Percentiles rank a stretch among this genome's conserved stretches.
These are phyloP conservation scores for Fusarium graminum DNA, from an alignment of 2,329 filamentous ascomycete genomes.

Conservation along the genomic window DNA sequence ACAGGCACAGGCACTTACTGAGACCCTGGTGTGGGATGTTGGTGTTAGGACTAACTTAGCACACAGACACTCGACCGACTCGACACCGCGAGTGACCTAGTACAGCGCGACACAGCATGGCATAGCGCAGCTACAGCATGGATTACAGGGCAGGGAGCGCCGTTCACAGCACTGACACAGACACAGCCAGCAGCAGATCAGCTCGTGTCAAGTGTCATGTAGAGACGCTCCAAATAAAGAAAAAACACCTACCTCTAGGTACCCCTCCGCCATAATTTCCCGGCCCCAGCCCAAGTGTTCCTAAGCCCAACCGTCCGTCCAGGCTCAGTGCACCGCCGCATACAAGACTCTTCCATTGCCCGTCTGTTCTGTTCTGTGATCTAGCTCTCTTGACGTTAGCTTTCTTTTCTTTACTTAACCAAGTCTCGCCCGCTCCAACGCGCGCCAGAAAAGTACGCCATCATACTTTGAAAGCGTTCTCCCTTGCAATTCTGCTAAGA, in stretches of 20 bases:
- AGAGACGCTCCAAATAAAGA: slow-evolving; percentile 44
- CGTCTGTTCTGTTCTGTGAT: slow-evolving; percentile 31
- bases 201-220: slow-evolving; percentile 36
- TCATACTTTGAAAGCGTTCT: slow-evolving; percentile 38
- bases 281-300: slow-evolving; percentile 35
- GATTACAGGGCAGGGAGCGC: background rate
- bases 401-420: slow-evolving; percentile 25
- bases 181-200: slow-evolving; percentile 33
- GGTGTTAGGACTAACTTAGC: slow-evolving; percentile 33
- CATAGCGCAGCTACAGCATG: slow-evolving; percentile 15
- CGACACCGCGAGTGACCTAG: slow-evolving; percentile 13
- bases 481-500: slow-evolving; percentile 31
- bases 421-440: slow-evolving; percentile 40
- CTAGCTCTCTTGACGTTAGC: slow-evolving; percentile 45
- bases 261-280: slow-evolving; percentile 49
- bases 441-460: slow-evolving; percentile 37
- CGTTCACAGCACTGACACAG: slow-evolving; percentile 3
- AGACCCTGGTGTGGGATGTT: slow-evolving; percentile 19
- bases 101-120: slow-evolving; percentile 5
- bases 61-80: slow-evolving; percentile 31
- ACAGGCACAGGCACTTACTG: slow-evolving; percentile 30
- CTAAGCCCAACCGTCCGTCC: slow-evolving; percentile 8
- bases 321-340: slow-evolving; percentile 31
- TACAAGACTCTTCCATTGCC: slow-evolving; percentile 42
- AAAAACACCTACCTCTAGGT: slow-evolving; percentile 17